These are phyloP conservation scores for Breviolum minutum DNA, from an alignment of 73 alveolate genomes.

Conservation along the genomic window DNA sequence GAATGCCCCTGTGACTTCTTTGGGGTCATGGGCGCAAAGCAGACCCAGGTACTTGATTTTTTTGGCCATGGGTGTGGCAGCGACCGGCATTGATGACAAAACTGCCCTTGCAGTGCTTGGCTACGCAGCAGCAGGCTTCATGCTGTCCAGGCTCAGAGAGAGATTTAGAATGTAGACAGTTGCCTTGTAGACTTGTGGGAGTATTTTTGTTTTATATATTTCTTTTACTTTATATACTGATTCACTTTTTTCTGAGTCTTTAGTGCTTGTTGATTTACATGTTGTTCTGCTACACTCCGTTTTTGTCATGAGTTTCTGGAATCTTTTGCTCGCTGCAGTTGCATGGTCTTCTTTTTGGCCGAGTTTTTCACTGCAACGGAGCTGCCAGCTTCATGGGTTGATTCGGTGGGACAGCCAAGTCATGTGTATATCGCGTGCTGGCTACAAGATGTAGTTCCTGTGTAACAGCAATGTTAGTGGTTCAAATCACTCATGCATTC, in stretches of 20 bases:
- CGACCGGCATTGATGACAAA: constrained; percentile 55
- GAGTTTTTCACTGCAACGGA: constrained; percentile 5
- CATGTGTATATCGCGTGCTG: not conserved
- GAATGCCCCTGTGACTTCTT: too few relatives aligned
- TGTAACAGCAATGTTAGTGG: not conserved
- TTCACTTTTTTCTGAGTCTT: too few relatives aligned
- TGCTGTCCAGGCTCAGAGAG: constrained; percentile 27
- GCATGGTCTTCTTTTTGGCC: constrained; percentile 55
- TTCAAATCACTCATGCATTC: too few relatives aligned
- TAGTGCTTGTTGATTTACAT: too few relatives aligned
- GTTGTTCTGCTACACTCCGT: too few relatives aligned
- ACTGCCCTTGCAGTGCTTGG: constrained; percentile 4
- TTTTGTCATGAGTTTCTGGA: too few relatives aligned
- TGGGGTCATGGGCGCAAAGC: not conserved
- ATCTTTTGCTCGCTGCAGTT: not conserved
- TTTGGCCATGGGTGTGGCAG: constrained; percentile 45
- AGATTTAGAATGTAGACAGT: not conserved
- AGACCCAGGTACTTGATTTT: constrained; percentile 16
- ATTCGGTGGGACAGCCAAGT: not conserved
- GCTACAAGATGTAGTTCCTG: not conserved
- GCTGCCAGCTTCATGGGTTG: constrained; percentile 51
- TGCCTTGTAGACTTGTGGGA: too few relatives aligned
- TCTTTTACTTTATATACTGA: too few relatives aligned
- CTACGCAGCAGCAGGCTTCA: constrained; percentile 28
- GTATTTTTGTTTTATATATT: too few relatives aligned